These are phyloP conservation scores for Pogostemon cablin DNA, from an alignment of 257 asterid genomes.

Conservation along the genomic window DNA sequence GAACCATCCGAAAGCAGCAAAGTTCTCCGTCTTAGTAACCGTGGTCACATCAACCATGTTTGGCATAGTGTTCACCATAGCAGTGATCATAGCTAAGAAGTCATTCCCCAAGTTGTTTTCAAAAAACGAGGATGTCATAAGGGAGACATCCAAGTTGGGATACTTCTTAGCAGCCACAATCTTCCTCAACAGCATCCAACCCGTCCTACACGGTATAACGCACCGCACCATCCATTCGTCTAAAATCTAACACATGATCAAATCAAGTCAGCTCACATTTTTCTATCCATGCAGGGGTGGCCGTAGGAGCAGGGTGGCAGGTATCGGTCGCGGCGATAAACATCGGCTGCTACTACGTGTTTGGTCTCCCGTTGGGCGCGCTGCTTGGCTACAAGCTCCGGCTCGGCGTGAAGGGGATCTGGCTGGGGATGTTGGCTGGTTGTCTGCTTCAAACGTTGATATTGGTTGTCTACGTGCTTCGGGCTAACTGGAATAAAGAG, in stretches of 20 bases:
- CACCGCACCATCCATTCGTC: no score
- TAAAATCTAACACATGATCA: no score
- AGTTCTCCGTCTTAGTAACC: constrained; percentile 57
- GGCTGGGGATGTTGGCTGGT: constrained; percentile 83
- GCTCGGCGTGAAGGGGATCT: constrained; percentile 72
- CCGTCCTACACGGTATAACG: constrained; percentile 68
- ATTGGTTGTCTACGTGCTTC: constrained; percentile 39
- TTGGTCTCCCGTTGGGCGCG: constrained; percentile 86
- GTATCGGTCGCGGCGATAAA: constrained; percentile 69
- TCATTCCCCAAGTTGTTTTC: constrained; percentile 62
- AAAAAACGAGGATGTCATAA: constrained; percentile 48
- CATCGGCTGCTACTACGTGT: constrained; percentile 52
- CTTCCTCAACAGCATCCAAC: constrained; percentile 80
- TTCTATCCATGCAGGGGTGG: constrained; percentile 59
- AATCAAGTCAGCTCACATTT: no score
- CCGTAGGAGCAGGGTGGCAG: constrained; percentile 98
- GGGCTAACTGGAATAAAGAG: constrained; percentile 72
- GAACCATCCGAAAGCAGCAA: constrained; percentile 69
- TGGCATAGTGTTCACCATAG: constrained; percentile 54
- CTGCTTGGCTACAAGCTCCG: constrained; percentile 64
- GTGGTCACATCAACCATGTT: constrained; percentile 58
- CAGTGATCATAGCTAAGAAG: constrained; percentile 47
- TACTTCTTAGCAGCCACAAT: constrained; percentile 72
- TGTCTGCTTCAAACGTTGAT: constrained; percentile 66
- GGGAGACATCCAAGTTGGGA: constrained; percentile 61